phyloP scores from a whole-genome alignment of 2,329 filamentous ascomycete species.

The Colletotrichum navitas region DNA sequence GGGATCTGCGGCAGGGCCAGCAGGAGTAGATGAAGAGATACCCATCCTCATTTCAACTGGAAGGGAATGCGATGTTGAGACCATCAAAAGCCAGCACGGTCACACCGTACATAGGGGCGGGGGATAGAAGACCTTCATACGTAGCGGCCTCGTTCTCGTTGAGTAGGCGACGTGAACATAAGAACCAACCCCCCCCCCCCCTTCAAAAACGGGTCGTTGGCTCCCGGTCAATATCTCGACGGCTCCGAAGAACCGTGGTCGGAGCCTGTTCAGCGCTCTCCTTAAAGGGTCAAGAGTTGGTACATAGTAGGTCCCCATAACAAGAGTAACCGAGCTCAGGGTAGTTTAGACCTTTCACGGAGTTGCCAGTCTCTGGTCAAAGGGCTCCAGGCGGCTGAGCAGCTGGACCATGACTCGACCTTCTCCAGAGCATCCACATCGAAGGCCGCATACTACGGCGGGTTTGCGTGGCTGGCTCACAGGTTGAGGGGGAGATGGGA shows the following conservation, averaged over 20 bases:
- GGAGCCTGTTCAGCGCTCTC: constrained; percentile 7
- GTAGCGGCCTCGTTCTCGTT: neutral
- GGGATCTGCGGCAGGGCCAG: constrained; percentile 29
- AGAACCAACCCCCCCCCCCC: too few species aligned
- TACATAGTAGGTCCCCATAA: constrained; percentile 6
- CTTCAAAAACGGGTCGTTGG: constrained; percentile 11
- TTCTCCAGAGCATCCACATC: constrained; percentile 40
- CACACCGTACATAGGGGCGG: neutral
- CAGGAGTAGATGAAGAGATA: constrained; percentile 3
- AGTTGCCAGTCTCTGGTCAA: constrained; percentile 2
- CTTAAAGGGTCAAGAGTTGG: constrained; percentile 23
- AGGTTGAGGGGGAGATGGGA: neutral
- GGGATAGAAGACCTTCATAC: neutral
- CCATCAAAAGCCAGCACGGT: constrained; percentile 8
- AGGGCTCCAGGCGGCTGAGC: constrained; percentile 22
- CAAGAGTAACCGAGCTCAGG: constrained; percentile 21
- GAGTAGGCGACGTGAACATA: constrained; percentile 19
- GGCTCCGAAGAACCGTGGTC: constrained; percentile 5
- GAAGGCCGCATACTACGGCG: constrained; percentile 10
- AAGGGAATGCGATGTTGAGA: constrained; percentile 5
- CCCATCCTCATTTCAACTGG: constrained; percentile 16
- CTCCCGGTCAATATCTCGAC: neutral
- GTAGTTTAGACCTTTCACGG: constrained; percentile 24
- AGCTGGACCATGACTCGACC: constrained; percentile 31
- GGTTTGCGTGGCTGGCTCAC: constrained; percentile 15